phyloP scores from a whole-genome alignment of 1,284 basidiomycete species.

The Cutaneotrichosporon sp. region DNA sequence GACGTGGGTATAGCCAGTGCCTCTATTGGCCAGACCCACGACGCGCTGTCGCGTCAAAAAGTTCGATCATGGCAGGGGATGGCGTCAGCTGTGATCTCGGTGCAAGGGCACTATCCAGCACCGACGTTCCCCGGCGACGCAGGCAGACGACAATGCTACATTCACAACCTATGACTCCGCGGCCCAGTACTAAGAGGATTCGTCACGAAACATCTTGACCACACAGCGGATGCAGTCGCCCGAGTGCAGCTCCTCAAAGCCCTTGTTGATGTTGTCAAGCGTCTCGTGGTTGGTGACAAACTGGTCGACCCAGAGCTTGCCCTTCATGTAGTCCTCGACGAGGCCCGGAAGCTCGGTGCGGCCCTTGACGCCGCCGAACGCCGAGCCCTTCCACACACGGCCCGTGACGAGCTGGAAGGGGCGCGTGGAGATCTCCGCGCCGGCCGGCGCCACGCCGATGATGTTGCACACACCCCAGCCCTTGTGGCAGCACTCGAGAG shows the following conservation, averaged over 20 bases:
- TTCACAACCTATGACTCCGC: not conserved
- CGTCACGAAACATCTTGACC: slow-evolving; percentile 49
- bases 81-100: no score
- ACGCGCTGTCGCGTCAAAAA: no score
- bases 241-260: slow-evolving; percentile 91
- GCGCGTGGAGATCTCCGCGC: slow-evolving; percentile 92
- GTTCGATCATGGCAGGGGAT: no score
- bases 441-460: slow-evolving; percentile 93
- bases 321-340: slow-evolving; percentile 57
- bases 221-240: slow-evolving; percentile 92
- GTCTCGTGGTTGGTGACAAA: slow-evolving; percentile 77
- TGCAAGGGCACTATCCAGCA: no score
- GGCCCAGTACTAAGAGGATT: slow-evolving; percentile 1
- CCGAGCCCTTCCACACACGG: slow-evolving; percentile 89
- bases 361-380: slow-evolving; percentile 98
- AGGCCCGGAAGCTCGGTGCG: slow-evolving; percentile 87
- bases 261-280: slow-evolving; percentile 76
- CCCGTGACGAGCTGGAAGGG: slow-evolving; percentile 81
- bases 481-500: slow-evolving; percentile 96
- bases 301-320: slow-evolving; percentile 63
- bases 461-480: slow-evolving; percentile 97
- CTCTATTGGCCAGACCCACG: no score
- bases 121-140: no score
- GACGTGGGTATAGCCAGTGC: no score
- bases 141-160: no score